Conservation (phyloP, 176 grass and related monocot genomes). For the Poa pratensis region DNA sequence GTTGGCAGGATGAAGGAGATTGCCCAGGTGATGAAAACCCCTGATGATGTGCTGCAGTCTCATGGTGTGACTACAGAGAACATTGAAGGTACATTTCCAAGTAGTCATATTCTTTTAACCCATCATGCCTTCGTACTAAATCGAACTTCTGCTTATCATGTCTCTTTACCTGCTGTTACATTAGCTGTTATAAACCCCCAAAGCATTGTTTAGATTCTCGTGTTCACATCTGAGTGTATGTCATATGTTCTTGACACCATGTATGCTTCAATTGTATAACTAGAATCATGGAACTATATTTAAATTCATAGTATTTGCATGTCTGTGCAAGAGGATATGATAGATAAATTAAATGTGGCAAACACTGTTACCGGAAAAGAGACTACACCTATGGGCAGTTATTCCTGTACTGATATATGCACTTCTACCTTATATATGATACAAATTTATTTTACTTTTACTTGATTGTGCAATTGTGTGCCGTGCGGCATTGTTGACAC, state of each 20-base stretch:
- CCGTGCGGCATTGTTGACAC: background rate
- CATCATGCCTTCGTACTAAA: background rate
- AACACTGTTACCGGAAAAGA: background rate
- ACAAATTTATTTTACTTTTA: background rate
- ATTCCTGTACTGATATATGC: background rate
- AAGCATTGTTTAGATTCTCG: background rate
- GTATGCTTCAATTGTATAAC: background rate
- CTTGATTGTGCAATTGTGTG: background rate
- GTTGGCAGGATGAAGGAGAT: constrained; percentile 96
- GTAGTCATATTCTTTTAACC: background rate
- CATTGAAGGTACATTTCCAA: constrained; percentile 60
- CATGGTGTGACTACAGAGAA: constrained; percentile 73
- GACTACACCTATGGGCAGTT: background rate
- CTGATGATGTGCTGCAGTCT: constrained; percentile 69
- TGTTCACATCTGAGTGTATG: background rate
- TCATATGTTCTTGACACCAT: background rate
- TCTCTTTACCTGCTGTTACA: background rate
- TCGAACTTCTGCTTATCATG: background rate
- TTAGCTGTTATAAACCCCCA: background rate
- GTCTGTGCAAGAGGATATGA: background rate
- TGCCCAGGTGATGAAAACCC: constrained; percentile 86
- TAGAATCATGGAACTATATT: background rate
- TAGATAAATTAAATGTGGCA: background rate
- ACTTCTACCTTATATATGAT: background rate
- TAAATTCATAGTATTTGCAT: background rate